Conservation (phyloP, 441 rosid genomes). For the Bruguiera hainesii region DNA sequence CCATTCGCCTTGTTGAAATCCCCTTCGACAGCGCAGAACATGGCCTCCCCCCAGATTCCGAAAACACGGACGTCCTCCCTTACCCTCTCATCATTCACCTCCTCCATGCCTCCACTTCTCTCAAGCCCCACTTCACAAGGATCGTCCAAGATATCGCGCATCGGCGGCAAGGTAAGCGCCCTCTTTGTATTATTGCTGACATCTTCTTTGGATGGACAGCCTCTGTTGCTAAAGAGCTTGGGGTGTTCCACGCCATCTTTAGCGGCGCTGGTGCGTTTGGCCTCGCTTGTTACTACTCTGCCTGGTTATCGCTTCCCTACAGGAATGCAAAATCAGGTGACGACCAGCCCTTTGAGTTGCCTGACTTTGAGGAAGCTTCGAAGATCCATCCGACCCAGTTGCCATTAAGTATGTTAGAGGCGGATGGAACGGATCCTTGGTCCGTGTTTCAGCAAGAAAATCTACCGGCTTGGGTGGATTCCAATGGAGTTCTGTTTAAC, state of each 20-base stretch:
- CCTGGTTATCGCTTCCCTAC: slow-evolving; percentile 58
- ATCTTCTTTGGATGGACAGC: slow-evolving; percentile 83
- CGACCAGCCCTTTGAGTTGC: slow-evolving; percentile 20
- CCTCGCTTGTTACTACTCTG: slow-evolving; percentile 62
- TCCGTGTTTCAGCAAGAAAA: slow-evolving; percentile 43
- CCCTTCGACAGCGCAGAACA: slow-evolving; percentile 48
- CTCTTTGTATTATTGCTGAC: slow-evolving; percentile 50
- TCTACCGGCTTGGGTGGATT: slow-evolving; percentile 48
- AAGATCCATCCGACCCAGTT: slow-evolving; percentile 45
- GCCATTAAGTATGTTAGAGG: slow-evolving; percentile 38
- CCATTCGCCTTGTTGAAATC: slow-evolving; percentile 45
- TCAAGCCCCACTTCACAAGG: slow-evolving; percentile 31
- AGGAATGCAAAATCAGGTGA: slow-evolving; percentile 16
- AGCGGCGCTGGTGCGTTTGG: slow-evolving; percentile 63
- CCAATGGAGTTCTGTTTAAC: slow-evolving; percentile 57
- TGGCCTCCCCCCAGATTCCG: slow-evolving; percentile 46
- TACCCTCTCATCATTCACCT: slow-evolving; percentile 39
- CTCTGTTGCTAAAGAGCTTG: slow-evolving; percentile 43
- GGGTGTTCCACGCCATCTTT: slow-evolving; percentile 50
- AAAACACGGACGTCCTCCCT: slow-evolving; percentile 52
- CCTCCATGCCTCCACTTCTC: slow-evolving; percentile 48
- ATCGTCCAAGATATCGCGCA: slow-evolving; percentile 18
- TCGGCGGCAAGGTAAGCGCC: slow-evolving; percentile 20
- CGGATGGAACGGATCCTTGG: slow-evolving; percentile 58
- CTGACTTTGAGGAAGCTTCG: slow-evolving; percentile 47